Base-by-base conservation (phyloP, 1,284 basidiomycete species). In the Malassezia obtusa region DNA sequence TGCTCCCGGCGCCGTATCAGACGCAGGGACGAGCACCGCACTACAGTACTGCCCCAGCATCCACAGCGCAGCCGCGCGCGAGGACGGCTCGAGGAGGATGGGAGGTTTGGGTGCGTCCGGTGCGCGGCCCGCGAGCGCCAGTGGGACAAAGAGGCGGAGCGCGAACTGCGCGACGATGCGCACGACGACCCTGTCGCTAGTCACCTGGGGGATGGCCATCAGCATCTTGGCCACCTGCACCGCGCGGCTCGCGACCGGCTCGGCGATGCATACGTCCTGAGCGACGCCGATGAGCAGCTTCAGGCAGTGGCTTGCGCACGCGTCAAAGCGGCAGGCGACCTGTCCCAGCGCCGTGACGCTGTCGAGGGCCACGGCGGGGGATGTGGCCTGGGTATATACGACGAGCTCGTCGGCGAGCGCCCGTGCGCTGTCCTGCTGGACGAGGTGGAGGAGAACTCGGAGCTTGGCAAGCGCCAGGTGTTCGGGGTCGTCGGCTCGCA, bases 21-120 rank as follows among this genome's bases (percentile, higher is more conserved):
- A 19, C 21, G 21, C 47, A 1, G 39, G 17, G 25, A 41, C 44
- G 1, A 55, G 14, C n/a, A 14, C 12, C 8, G 41, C n/a, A 5
- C 55, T 54, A 12, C 61, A 62, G 37, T 71, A 60, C 36, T 71
- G 67, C 6, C 71, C 71, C 15, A 73, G 47, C 24, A 72, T 51
- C 69, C 69, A 73, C 37, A 65, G 61, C 28, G 70, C 61, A 11
- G 46, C 41, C 6, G 40, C 24, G 24, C 53, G 53, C n/a, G 53
- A 39, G 2, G 37, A 28, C 7, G 53, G 48, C 5, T 56, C 53
- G n/a, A 33, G n/a, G 3, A 55, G 30, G 12, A 55, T 50, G 14
- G 39, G 4, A 2, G 39, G 45, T 10, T 21, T 19, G 8, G 31
- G 45, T 9, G 40, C 3, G 15, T 39, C 26, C 22, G 30, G 22